These are phyloP conservation scores for Tulasnella sp. DNA, from an alignment of 768 basidiomycete genomes.

Conservation along the genomic window DNA sequence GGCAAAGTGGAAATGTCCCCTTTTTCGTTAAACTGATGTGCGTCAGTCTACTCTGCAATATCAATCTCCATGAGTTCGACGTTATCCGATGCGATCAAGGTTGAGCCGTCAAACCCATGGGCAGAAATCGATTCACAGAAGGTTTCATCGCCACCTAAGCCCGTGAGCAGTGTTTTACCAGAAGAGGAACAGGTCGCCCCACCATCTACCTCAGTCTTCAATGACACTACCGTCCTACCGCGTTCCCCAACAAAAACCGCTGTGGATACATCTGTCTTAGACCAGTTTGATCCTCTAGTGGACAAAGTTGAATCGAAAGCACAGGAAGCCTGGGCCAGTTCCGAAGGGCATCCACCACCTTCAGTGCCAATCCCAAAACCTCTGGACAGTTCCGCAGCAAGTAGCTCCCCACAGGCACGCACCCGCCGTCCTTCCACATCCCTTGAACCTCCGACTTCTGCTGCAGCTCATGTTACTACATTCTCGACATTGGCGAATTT, in stretches of 20 bases:
- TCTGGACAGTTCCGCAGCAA: neutral
- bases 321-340: constrained; percentile 48
- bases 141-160: neutral
- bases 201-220: neutral
- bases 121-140: constrained; percentile 8
- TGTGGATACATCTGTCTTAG: constrained; percentile 28
- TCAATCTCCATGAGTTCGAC: too few relatives aligned
- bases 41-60: neutral
- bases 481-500: neutral
- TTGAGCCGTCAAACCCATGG: too few relatives aligned
- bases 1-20: too few relatives aligned
- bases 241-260: neutral
- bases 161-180: neutral
- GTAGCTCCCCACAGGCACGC: neutral
- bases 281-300: constrained; percentile 56
- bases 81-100: too few relatives aligned
- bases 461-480: constrained; percentile 3
- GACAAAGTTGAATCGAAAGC: constrained; percentile 46
- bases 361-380: constrained; percentile 15
- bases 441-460: constrained; percentile 8
- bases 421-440: constrained; percentile 5
- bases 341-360: constrained; percentile 49
- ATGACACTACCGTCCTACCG: neutral
- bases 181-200: neutral
- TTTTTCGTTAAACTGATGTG: too few relatives aligned